phyloP scores from a whole-genome alignment of 2,329 filamentous ascomycete genomes.

The Fusarium agapanthi region DNA sequence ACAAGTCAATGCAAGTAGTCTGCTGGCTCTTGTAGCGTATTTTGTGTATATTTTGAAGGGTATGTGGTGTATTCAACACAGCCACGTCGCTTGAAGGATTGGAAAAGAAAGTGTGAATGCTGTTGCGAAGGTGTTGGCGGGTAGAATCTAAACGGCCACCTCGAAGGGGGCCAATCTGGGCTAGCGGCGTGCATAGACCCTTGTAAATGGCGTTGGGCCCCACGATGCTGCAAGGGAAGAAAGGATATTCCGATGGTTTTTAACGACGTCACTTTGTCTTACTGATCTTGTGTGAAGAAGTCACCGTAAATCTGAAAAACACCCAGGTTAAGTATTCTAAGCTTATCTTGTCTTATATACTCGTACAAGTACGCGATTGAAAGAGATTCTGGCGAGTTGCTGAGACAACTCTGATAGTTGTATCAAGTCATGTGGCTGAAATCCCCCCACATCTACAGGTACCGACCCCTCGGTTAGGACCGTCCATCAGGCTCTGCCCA shows the following conservation, averaged over 20 bases:
- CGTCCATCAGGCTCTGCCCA: constrained; percentile 36
- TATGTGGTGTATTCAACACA: constrained; percentile 10
- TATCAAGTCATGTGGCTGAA: constrained; percentile 30
- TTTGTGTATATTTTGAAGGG: not conserved
- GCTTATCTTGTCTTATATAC: no score
- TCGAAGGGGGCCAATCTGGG: constrained; percentile 46
- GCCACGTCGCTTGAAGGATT: constrained; percentile 18
- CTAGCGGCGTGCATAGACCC: constrained; percentile 45
- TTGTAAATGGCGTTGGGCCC: constrained; percentile 32
- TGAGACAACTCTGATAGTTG: not conserved
- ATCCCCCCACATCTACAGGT: constrained; percentile 32
- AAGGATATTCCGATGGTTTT: constrained; percentile 38
- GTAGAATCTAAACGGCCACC: constrained; percentile 49
- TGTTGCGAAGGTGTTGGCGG: constrained; percentile 45
- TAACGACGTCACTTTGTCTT: constrained; percentile 37
- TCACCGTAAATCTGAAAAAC: no score
- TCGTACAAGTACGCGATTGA: not conserved
- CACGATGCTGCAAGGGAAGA: constrained; percentile 38
- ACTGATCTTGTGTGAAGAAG: not conserved
- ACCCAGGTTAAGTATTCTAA: not conserved
- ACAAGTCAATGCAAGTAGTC: constrained; percentile 6
- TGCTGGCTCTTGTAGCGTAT: not conserved
- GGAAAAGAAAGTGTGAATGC: constrained; percentile 41
- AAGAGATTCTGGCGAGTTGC: not conserved
- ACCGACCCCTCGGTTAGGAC: constrained; percentile 45